These are phyloP conservation scores for Phlebopus sp. DNA, from an alignment of 1,284 basidiomycete species.

Conservation along the genomic window DNA sequence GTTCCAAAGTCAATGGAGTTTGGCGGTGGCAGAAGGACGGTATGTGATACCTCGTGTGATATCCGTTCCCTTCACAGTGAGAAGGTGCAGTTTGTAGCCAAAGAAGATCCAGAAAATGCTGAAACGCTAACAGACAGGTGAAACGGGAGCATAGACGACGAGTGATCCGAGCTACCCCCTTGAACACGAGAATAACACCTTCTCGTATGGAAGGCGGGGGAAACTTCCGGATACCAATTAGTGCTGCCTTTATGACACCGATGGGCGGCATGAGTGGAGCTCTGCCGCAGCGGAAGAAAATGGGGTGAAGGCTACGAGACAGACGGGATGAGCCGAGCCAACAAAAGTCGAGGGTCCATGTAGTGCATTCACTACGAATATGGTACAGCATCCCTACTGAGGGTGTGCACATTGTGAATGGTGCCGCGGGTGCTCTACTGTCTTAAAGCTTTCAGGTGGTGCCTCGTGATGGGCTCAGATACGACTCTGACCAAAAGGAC, in stretches of 20 bases:
- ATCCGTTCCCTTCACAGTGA: slow-evolving; percentile 3
- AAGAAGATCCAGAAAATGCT: background rate
- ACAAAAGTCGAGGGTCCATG: background rate
- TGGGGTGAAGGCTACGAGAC: slow-evolving; percentile 16
- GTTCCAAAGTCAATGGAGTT: slow-evolving; percentile 1
- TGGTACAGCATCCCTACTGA: slow-evolving; percentile 3
- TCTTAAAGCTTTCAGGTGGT: slow-evolving; percentile 7
- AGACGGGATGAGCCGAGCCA: slow-evolving; percentile 1
- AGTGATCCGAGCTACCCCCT: slow-evolving; percentile 2
- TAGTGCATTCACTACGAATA: slow-evolving; percentile 11
- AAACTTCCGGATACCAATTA: slow-evolving; percentile 2
- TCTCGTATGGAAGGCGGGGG: slow-evolving; percentile 8
- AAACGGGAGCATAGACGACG: background rate
- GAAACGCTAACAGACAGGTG: background rate
- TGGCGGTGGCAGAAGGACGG: slow-evolving; percentile 3
- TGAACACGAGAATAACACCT: background rate
- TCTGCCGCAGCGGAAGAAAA: slow-evolving; percentile 2
- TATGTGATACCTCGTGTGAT: slow-evolving; percentile 8
- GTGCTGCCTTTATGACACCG: slow-evolving; percentile 6
- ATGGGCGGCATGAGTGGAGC: slow-evolving; percentile 10
- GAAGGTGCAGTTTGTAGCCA: background rate
- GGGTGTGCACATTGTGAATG: slow-evolving; percentile 6
- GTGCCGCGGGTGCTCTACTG: slow-evolving; percentile 4
- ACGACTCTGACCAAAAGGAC: slow-evolving; percentile 6
- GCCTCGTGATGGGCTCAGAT: slow-evolving; percentile 3